Base-by-base conservation (phyloP, 1,284 basidiomycete genomes). In the Serendipita sp. region DNA sequence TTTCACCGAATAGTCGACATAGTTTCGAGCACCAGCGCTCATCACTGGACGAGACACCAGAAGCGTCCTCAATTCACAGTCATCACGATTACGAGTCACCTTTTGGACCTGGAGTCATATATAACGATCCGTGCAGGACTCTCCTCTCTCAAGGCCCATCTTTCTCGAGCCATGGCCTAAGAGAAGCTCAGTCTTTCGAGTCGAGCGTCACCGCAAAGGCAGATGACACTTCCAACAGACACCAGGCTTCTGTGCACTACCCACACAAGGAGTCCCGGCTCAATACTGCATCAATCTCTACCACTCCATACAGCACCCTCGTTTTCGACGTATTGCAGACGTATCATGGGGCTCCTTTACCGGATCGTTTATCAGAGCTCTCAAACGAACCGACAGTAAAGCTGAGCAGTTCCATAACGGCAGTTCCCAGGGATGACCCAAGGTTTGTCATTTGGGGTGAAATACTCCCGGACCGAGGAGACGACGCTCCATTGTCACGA, bases 401-500 rank as follows among this genome's bases (percentile, higher is more conserved):
- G 47, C 38, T 61, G 6, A 63, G 60, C 17, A 41, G 32, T 15
- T n/a, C 26, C 38, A 81, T 84, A 63, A 81, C 78, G 35, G 82
- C 85, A 4, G 79, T 82, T 0, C 88, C 88, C 1, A 79, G 83
- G 17, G 85, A 91, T 67, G 91, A 93, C 68, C 90, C 91, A 22
- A 81, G 90, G 0, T 93, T 92, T 70, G 88, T 91, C 32, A 84
- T 93, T 15, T 93, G 90, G 90, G 88, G 87, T n/a, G 82, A 88
- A 67, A 71, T 79, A 4, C 70, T 71, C n/a, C 67, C 65, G 49
- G 67, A 55, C 79, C 53, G 63, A 73, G 44, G 53, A 38, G 30
- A 64, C 62, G 30, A 58, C 29, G 30, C 53, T 43, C 13, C 64
- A 55, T 13, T 35, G 60, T 22, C 81, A 13, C 76, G 78, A 42